Percentiles rank a stretch among this genome's conserved stretches.
These are phyloP conservation scores for Lepidopterella palustris DNA, from an alignment of 495 filamentous ascomycete genomes.

Conservation along the genomic window DNA sequence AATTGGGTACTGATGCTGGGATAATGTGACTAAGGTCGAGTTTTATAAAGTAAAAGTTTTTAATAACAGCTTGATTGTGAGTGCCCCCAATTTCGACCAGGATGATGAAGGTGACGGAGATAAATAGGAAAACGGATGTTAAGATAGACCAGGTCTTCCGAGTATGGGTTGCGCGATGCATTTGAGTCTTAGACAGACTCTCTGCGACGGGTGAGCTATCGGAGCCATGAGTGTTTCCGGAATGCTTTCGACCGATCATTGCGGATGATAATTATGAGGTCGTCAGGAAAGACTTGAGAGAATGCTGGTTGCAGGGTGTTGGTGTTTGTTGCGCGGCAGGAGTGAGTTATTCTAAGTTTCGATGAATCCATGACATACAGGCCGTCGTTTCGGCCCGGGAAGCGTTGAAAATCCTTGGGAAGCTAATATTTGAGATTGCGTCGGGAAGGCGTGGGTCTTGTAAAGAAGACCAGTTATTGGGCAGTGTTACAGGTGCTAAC, in stretches of 20 bases:
- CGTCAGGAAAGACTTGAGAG: no score
- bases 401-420: no score
- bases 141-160: slow-evolving; percentile 50
- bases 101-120: slow-evolving; percentile 69
- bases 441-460: no score
- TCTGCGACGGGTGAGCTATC: not conserved
- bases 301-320: no score
- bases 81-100: slow-evolving; percentile 72
- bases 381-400: no score
- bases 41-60: slow-evolving; percentile 71
- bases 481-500: no score
- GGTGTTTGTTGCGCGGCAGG: no score
- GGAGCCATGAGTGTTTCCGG: not conserved
- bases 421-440: no score
- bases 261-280: no score
- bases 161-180: slow-evolving; percentile 51
- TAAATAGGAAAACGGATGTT: slow-evolving; percentile 63
- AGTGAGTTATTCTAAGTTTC: no score
- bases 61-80: slow-evolving; percentile 51
- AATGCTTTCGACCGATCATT: not conserved
- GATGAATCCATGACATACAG: no score
- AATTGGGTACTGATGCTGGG: slow-evolving; percentile 66
- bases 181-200: slow-evolving; percentile 30
- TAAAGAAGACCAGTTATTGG: no score
- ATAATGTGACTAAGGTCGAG: slow-evolving; percentile 81